A percentile compares a stretch with the other conserved stretches of the same genome.
These are phyloP conservation scores for Pseudopithomyces maydicus DNA, from an alignment of 2,329 filamentous ascomycete species.

Conservation along the genomic window DNA sequence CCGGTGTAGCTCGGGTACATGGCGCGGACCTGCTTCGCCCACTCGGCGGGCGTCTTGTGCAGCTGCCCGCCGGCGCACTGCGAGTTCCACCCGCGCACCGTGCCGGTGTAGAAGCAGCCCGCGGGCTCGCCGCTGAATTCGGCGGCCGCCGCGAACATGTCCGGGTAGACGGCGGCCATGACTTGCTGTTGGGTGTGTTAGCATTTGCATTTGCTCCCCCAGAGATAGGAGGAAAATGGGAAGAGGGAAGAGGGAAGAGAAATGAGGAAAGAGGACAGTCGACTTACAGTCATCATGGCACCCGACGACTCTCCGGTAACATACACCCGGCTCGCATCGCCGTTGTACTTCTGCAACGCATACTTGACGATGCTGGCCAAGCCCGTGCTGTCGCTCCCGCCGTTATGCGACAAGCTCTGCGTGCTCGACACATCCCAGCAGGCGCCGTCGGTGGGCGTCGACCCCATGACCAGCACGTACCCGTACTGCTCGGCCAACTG, in stretches of 20 bases:
- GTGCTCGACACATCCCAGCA: background rate
- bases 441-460: background rate
- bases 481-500: background rate
- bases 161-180: slow-evolving; percentile 12
- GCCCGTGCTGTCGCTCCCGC: background rate
- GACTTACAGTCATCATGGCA: slow-evolving; percentile 14
- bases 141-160: slow-evolving; percentile 14
- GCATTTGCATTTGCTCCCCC: too few relatives aligned
- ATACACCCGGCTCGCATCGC: background rate
- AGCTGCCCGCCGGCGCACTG: slow-evolving; percentile 60
- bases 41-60: slow-evolving; percentile 22
- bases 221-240: too few relatives aligned
- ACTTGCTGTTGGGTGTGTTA: slow-evolving; percentile 2
- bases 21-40: slow-evolving; percentile 10
- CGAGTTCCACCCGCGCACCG: slow-evolving; percentile 32
- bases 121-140: slow-evolving; percentile 11
- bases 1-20: slow-evolving; percentile 17
- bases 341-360: background rate
- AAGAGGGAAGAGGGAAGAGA: too few relatives aligned
- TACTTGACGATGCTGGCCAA: too few relatives aligned
- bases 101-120: slow-evolving; percentile 17
- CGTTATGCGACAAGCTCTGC: background rate
- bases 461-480: background rate
- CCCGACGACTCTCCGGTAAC: slow-evolving; percentile 33
- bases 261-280: too few relatives aligned